Evolutionary conservation across 2,329 filamentous ascomycete genomes (phyloP), one percentile per base, ranked within the genome.

Genomic region (Epichloe bromicola): DNA sequence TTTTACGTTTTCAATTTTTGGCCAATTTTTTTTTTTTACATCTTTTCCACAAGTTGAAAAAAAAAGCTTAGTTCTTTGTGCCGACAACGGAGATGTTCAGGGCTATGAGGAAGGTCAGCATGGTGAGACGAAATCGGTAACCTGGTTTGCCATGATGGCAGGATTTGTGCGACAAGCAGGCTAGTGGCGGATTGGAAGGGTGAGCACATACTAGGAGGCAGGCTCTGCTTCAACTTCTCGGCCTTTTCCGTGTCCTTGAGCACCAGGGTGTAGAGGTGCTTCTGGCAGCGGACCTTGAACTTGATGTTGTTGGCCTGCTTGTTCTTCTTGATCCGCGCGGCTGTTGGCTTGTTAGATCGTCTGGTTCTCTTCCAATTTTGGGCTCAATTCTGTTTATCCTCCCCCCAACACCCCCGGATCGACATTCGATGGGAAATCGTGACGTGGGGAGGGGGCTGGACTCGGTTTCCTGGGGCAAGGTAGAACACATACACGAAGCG

Each of bases 261-360:
- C 71, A 95, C 87, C 65, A 98, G 85, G 64, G 93, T 96, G 86
- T 98, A 98, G 64, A 98, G 80, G 80, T 93, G 84, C 69, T 84
- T 83, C 72, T 88, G 80, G 86, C 93, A 97, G 74, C 93, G 88
- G 82, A 98, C 91, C 88, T 98, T 98, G 89, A 98, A 97, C 86
- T 98, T 98, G 85, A 93, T 90, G 80, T 91, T 85, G 72, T 85
- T 81, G 69, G 78, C 77, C 77, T 86, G 84, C 75, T 83, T 85
- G 83, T 85, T 95, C 82, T 94, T 93, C 89, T 97, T 91, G 80
- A 91, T 88, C 73, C 86, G 84, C 69, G 86, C 86, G 74, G 86
- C 86, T 91, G 65, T 42, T 3, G 41, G 23, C 12, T 37, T 19
- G 33, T 49, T 38, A 49, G 48, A 44, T 15, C 23, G 14, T 12